Base-by-base conservation (phyloP, 148 eudicot species). In the Diospyros kaki region DNA sequence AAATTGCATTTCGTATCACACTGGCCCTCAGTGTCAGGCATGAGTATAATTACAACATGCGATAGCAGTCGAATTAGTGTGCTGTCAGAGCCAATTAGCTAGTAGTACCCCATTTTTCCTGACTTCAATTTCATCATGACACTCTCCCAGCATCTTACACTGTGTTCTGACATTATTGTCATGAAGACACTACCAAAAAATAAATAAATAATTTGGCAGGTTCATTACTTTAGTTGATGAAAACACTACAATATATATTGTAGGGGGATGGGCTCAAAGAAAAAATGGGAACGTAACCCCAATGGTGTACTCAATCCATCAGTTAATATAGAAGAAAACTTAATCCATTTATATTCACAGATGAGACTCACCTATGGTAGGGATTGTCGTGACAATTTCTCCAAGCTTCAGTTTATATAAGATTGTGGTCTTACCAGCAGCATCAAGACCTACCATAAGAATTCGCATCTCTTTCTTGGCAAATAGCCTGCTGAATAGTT, bases 381-480 rank as follows among this genome's bases (percentile, higher is more conserved):
- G 81, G 45, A 78, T 78, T 40, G 81, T 78, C 1, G 81, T 73
- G 45, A 78, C 81, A 55, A 78, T 78, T 59, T 78, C 81, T 40
- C 81, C 81, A 18, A 78, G 81, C 65, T 78, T 73, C 62, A 78
- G 73, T 17, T 73, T 78, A 73, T 73, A 78, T 66, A 73, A 9
- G 15, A 78, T 73, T 54, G 81, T 78, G 28, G 77, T 78, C 76
- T 78, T 78, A 67, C 81, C 77, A 73, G 81, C 77, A 50, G 77
- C 81, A 67, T 73, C 81, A 46, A 78, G 81, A 78, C 81, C 81
- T 41, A 73, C 77, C 81, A 78, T 78, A 42, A 78, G 77, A 68
- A 78, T 78, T 14, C 77, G 73, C 77, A 78, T 78, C 73, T 78
- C 81, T 53, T 78, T 78, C 77, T 78, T 78, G 77, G 81, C 81